Conservation (phyloP, 768 basidiomycete genomes). For the Antrodiella citrinella region DNA sequence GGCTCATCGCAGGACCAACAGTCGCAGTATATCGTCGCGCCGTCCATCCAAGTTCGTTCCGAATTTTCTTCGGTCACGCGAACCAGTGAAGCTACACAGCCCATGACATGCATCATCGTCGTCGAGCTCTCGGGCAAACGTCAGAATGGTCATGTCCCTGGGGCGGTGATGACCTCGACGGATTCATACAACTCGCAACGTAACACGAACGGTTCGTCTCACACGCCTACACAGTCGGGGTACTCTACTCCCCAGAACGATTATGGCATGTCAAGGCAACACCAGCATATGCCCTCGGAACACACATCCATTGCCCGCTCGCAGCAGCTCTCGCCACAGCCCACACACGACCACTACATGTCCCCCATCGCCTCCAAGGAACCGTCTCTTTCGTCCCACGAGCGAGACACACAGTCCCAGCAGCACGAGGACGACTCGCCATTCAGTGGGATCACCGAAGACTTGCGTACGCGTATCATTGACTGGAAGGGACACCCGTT, state of each 20-base stretch:
- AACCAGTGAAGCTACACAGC: conserved; percentile 61
- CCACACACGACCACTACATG: neutral
- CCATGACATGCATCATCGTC: conserved; percentile 88
- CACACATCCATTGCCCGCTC: neutral
- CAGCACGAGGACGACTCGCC: conserved; percentile 44
- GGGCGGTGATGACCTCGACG: conserved; percentile 17
- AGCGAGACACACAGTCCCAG: conserved; percentile 13
- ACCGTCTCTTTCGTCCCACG: conserved; percentile 3
- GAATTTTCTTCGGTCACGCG: conserved; percentile 83
- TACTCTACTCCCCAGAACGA: neutral
- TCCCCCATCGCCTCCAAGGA: neutral
- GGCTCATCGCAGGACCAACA: conserved; percentile 27
- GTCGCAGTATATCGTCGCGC: conserved; percentile 74
- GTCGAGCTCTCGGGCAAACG: conserved; percentile 87
- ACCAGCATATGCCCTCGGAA: conserved; percentile 1
- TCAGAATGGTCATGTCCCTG: conserved; percentile 23
- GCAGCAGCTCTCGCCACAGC: neutral
- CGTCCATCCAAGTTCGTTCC: conserved; percentile 87
- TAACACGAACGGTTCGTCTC: conserved; percentile 2
- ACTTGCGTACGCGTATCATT: conserved; percentile 82
- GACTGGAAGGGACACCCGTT: conserved; percentile 96
- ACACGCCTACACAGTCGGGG: neutral
- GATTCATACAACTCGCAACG: conserved; percentile 6
- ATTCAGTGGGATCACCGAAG: conserved; percentile 79
- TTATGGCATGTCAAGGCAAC: neutral